phyloP scores from a whole-genome alignment of 345 rosid species.

The Diplotaxis tenuifolia region DNA sequence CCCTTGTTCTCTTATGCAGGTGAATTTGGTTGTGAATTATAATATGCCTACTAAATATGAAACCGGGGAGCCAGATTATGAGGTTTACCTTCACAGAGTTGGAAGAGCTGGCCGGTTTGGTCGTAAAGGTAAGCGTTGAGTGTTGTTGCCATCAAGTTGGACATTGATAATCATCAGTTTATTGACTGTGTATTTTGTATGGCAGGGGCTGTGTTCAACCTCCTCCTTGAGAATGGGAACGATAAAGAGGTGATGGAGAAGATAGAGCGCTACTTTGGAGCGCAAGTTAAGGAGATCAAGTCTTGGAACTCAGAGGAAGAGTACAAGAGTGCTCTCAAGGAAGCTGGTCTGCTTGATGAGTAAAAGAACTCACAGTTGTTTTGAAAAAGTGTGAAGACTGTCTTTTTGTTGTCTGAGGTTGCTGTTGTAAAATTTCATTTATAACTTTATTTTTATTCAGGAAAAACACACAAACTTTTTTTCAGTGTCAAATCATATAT shows the following conservation, averaged over 20 bases:
- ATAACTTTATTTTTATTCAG: not conserved
- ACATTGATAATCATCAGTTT: not conserved
- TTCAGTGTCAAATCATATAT: not conserved
- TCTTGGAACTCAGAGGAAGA: conserved; percentile 39
- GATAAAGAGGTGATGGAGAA: conserved; percentile 51
- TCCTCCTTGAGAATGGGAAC: conserved; percentile 52
- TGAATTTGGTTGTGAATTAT: conserved; percentile 83
- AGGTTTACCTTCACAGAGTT: conserved; percentile 91
- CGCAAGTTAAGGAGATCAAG: conserved; percentile 51
- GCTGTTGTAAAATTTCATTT: no score
- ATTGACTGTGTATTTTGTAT: conserved; percentile 7
- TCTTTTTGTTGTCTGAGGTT: not conserved
- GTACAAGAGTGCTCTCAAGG: conserved; percentile 33
- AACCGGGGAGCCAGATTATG: conserved; percentile 68
- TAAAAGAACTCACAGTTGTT: not conserved
- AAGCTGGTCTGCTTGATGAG: conserved; percentile 35
- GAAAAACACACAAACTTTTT: not conserved
- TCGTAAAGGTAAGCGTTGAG: conserved; percentile 57
- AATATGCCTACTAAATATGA: conserved; percentile 71
- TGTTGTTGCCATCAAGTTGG: not conserved
- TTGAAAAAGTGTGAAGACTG: not conserved
- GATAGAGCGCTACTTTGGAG: conserved; percentile 66
- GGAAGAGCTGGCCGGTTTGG: conserved; percentile 99
- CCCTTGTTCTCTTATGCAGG: conserved; percentile 45
- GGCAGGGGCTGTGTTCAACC: conserved; percentile 85